Evolutionary conservation across 345 rosid genomes (phyloP).

Genomic region (Linum trigynum): DNA sequence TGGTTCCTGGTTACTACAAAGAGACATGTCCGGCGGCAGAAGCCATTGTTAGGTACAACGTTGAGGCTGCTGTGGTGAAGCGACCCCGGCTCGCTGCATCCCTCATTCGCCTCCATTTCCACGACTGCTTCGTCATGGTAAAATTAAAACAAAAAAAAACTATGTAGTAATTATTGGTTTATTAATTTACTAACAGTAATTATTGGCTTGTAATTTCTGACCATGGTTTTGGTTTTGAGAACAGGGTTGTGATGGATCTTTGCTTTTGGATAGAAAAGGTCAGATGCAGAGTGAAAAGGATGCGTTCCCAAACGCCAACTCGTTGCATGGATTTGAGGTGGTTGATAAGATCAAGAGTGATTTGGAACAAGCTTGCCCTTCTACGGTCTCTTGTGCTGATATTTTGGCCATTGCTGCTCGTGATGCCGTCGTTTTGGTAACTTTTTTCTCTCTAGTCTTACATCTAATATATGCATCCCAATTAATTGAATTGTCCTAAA

Average conservation of each 20-base stretch:
- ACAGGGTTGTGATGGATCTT: constrained; percentile 72
- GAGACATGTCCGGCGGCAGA: constrained; percentile 68
- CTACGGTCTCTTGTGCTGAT: constrained; percentile 70
- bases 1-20: constrained; percentile 50
- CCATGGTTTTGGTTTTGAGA: background rate
- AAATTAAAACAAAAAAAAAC: background rate
- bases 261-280: constrained; percentile 51
- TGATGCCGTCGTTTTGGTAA: constrained; percentile 42
- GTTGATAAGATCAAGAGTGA: constrained; percentile 58
- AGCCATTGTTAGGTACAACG: constrained; percentile 46
- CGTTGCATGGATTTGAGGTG: constrained; percentile 59
- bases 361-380: constrained; percentile 71
- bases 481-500: no score
- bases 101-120: constrained; percentile 75
- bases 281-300: constrained; percentile 61
- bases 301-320: constrained; percentile 57
- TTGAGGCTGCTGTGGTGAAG: constrained; percentile 46
- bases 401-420: constrained; percentile 67
- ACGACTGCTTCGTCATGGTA: constrained; percentile 84
- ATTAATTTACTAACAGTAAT: no score
- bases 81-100: constrained; percentile 80
- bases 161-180: no score
- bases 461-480: no score
- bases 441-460: no score
- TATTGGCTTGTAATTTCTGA: background rate